Evolutionary conservation across 306 rosid species (phyloP), one percentile per base, ranked within the genome.

Genomic region (Vigna unguiculata): DNA sequence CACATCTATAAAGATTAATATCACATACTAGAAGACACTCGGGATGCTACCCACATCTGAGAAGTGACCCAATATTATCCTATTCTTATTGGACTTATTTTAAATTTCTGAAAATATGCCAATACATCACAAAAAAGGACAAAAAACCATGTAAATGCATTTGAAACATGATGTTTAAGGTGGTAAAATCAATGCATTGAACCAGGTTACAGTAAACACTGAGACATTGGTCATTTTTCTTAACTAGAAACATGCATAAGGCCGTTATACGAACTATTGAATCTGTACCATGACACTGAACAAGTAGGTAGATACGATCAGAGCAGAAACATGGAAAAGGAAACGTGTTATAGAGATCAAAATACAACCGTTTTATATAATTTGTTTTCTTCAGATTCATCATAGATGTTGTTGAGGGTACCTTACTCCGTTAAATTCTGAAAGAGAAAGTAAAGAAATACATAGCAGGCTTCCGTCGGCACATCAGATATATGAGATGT

Each of bases 1-100:
- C 82, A 82, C 82, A 36, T 82, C 76, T 80, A 36, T 41, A 85
- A 76, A 79, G 84, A 71, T 75, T 52, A 80, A 54, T 45, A 65
- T 46, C 83, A 85, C 62, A 60, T 51, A 74, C 34, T 66, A 25
- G 48, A 69, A 76, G 73, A 49, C 81, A 55, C 61, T 49, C 64
- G 70, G 82, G 68, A 55, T 59, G 65, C 30, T 47, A 76, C 61
- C 59, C 80, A 69, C 25, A 48, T 28, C 58, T 4, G 70, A 71
- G 77, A 65, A 78, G 72, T 66, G 54, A 66, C 72, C 54, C 72
- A 21, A 6, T 66, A 43, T 41, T 40, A 65, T 65, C 34, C 32
- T 65, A 20, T 65, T 40, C 34, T 21, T 12, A 2, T 65, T 65
- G 71, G 71, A 19, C 34, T 65, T 40, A 41, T 65, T 65, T 65